A percentile compares a stretch with the other conserved stretches of the same genome.
Evolutionary conservation across 148 eudicot genomes (phyloP).

Genomic region (Persicaria maculosa): DNA sequence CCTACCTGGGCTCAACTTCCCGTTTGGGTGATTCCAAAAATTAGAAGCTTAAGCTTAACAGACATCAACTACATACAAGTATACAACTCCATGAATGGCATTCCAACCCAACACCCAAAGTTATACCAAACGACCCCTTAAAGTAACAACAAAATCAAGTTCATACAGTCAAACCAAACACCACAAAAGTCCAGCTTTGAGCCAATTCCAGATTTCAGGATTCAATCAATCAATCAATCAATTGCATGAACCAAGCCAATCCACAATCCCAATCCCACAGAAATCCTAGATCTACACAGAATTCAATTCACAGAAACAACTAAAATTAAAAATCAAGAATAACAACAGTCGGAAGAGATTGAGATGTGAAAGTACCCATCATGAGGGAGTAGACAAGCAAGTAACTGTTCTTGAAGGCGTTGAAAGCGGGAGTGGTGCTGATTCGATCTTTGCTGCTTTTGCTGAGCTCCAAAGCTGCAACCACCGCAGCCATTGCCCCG

Average conservation of each 20-base stretch:
- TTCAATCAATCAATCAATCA: too few species aligned
- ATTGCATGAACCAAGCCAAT: too few species aligned
- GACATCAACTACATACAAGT: too few species aligned
- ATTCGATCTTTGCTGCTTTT: conserved; percentile 72
- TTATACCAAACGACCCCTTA: not conserved
- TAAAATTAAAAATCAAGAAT: not conserved
- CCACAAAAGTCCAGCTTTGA: not conserved
- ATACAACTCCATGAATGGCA: too few species aligned
- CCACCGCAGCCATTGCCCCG: conserved; percentile 50
- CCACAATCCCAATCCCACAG: not conserved
- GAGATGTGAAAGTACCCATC: conserved; percentile 58
- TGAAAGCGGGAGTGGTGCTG: conserved; percentile 62
- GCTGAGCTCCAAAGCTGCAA: conserved; percentile 19
- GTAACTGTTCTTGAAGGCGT: conserved; percentile 81
- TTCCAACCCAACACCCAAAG: too few species aligned
- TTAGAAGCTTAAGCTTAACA: too few species aligned
- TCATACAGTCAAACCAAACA: not conserved
- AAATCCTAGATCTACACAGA: not conserved
- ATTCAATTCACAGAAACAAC: not conserved
- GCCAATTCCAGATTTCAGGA: too few species aligned
- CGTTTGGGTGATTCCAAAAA: too few species aligned
- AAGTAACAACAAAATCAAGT: not conserved
- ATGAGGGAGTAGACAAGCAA: conserved; percentile 92
- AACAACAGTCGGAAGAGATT: not conserved
- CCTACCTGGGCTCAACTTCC: too few species aligned